These are phyloP conservation scores for Dittrichia graveolens DNA, from an alignment of 129 eudicot species.

Conservation along the genomic window DNA sequence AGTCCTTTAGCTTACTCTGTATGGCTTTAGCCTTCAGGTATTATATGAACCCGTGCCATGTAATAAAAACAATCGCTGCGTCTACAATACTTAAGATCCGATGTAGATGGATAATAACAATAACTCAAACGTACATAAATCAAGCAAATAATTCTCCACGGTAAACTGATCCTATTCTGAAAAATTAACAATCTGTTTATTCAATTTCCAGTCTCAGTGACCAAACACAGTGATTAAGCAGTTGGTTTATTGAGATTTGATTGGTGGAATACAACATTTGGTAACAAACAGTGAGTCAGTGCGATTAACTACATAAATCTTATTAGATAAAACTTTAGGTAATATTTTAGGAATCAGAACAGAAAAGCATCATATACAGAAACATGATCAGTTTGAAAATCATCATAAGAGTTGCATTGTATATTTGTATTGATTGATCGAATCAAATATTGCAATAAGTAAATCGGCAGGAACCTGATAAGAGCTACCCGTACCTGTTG, in stretches of 20 bases:
- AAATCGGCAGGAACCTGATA: not conserved
- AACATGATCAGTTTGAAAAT: slow-evolving; percentile 10
- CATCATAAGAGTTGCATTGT: slow-evolving; percentile 4
- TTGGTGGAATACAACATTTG: not conserved
- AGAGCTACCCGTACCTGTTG: slow-evolving; percentile 4
- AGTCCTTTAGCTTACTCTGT: not conserved
- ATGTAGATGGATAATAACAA: not conserved
- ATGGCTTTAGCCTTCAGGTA: not conserved
- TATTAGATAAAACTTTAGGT: not conserved
- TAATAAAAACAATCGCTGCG: not conserved
- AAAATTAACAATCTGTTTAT: slow-evolving; percentile 3
- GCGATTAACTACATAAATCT: not conserved
- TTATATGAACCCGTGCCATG: not conserved
- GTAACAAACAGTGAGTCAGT: slow-evolving; percentile 9
- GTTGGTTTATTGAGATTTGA: not conserved
- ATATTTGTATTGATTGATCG: not conserved
- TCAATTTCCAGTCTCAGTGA: slow-evolving; percentile 13
- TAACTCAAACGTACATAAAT: slow-evolving; percentile 1
- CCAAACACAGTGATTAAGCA: not conserved
- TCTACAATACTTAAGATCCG: not conserved
- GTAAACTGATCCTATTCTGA: not conserved
- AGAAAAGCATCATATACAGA: not conserved
- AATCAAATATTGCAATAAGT: not conserved
- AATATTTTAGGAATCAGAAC: not conserved
- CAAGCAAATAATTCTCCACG: not conserved